Base-by-base conservation (phyloP, 768 basidiomycete species). In the Boletus eberwhitei region DNA sequence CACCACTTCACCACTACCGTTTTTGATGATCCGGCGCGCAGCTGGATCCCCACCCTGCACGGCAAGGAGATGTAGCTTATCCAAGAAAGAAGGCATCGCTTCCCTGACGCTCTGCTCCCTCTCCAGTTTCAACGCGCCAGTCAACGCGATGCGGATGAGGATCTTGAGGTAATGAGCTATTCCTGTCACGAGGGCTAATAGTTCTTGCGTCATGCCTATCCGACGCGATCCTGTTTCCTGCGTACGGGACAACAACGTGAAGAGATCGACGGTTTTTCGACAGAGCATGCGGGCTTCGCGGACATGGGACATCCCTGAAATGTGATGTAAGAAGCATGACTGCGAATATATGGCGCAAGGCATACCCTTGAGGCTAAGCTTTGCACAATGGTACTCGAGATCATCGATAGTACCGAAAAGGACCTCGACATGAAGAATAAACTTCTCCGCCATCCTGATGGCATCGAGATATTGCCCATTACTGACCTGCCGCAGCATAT, bases 81-180 rank as follows among this genome's bases (percentile, higher is more conserved):
- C 93, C 56, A 99, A 81, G 75, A 97, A 97, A 29, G 84, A 86
- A 6, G 85, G 76, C 81, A 98, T 90, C 1, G 94, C 93, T 54
- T 88, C 87, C 40, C 82, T 77, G 44, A 90, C 84, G 53, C 81
- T 82, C 65, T 91, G 84, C 65, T 99, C 97, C 54, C 94, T 80
- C 73, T 99, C 97, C 32, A 99, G 80, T 74, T 93, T 98, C 56
- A 99, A 80, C 5, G 94, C 92, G 7, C 94, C 95, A 0, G 97
- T 98, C 43, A 99, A 78, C 3, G 97, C 94, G 58, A 99, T 98
- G 48, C 97, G 89, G 59, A 99, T 99, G 50, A 99, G 85, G 73
- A 99, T 98, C 77, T 99, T 99, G 68, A 99, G 86, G 73, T 99
- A 98, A 73, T 99, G 97, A 6, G 97, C 97, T 35, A 99, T 80